These are phyloP conservation scores for Vigna reflexopilosa DNA, from an alignment of 306 rosid species.

Conservation along the genomic window DNA sequence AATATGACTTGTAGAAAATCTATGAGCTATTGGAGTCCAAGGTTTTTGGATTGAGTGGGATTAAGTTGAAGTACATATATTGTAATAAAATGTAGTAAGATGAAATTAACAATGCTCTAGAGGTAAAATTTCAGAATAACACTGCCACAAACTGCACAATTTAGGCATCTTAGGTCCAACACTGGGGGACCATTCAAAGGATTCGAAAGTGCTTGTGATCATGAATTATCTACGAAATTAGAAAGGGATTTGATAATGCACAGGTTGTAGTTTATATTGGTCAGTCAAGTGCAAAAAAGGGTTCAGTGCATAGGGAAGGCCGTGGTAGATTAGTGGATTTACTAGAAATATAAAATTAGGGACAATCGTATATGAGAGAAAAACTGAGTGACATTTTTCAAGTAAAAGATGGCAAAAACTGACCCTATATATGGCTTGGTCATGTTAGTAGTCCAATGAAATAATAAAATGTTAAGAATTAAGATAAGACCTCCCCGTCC, in stretches of 20 bases:
- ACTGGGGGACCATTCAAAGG: conserved; percentile 9
- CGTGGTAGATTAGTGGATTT: conserved; percentile 19
- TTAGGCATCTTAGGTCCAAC: conserved; percentile 18
- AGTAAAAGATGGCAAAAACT: conserved; percentile 1
- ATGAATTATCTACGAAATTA: neutral
- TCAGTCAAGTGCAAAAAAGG: too few relatives aligned
- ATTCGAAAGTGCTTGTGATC: conserved; percentile 36
- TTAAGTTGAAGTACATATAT: conserved; percentile 23
- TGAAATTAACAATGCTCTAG: conserved; percentile 7
- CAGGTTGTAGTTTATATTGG: too few relatives aligned
- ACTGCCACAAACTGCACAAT: neutral
- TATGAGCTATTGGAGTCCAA: neutral
- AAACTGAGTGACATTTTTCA: neutral
- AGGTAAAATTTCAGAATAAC: conserved; percentile 11
- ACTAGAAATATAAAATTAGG: neutral
- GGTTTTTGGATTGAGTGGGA: conserved; percentile 17
- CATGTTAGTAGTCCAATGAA: conserved; percentile 24
- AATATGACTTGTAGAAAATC: neutral
- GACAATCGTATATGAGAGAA: neutral
- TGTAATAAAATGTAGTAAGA: conserved; percentile 12
- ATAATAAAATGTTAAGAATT: neutral
- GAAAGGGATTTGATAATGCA: neutral
- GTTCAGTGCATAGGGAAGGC: conserved; percentile 2
- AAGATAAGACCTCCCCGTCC: neutral
- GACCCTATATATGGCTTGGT: neutral